Percentiles rank a stretch among this genome's conserved stretches.
These are phyloP conservation scores for Coffea eugenioides DNA, from an alignment of 257 asterid species.

Conservation along the genomic window DNA sequence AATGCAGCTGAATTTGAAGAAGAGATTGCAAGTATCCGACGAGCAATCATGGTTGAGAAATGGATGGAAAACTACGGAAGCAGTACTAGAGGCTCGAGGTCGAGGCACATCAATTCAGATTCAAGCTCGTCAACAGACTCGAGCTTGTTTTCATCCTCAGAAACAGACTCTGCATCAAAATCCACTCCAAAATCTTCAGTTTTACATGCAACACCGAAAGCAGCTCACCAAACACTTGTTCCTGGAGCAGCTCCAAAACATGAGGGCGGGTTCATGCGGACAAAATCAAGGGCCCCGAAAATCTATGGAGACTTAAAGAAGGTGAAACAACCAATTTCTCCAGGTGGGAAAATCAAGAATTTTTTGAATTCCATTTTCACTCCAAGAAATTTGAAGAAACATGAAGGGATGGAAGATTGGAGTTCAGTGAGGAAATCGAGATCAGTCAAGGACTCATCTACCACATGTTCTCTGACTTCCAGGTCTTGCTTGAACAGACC, in stretches of 20 bases:
- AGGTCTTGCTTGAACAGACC: conserved; percentile 55
- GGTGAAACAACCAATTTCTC: conserved; percentile 46
- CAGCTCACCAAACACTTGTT: conserved; percentile 6
- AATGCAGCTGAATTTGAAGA: conserved; percentile 35
- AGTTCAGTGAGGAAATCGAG: conserved; percentile 60
- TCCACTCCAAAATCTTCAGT: conserved; percentile 39
- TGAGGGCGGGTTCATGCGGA: conserved; percentile 30
- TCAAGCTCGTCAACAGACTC: conserved; percentile 70
- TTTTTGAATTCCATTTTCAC: conserved; percentile 66
- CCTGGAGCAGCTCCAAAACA: conserved; percentile 19
- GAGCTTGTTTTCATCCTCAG: conserved; percentile 59
- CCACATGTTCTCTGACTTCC: conserved; percentile 35
- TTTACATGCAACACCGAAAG: conserved; percentile 5
- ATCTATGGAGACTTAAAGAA: conserved; percentile 41
- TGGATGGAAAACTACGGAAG: conserved; percentile 59
- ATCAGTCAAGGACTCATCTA: conserved; percentile 52
- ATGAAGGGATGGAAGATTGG: conserved; percentile 47
- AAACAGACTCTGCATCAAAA: conserved; percentile 50
- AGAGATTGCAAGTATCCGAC: conserved; percentile 62
- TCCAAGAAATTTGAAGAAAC: conserved; percentile 53
- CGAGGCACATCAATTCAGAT: conserved; percentile 41
- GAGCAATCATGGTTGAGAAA: conserved; percentile 75
- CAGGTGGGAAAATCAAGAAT: conserved; percentile 50
- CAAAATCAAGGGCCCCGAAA: conserved; percentile 41
- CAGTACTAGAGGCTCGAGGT: conserved; percentile 24